phyloP scores from a whole-genome alignment of 805 yeast species.

The Dipodascopsis tothii region DNA sequence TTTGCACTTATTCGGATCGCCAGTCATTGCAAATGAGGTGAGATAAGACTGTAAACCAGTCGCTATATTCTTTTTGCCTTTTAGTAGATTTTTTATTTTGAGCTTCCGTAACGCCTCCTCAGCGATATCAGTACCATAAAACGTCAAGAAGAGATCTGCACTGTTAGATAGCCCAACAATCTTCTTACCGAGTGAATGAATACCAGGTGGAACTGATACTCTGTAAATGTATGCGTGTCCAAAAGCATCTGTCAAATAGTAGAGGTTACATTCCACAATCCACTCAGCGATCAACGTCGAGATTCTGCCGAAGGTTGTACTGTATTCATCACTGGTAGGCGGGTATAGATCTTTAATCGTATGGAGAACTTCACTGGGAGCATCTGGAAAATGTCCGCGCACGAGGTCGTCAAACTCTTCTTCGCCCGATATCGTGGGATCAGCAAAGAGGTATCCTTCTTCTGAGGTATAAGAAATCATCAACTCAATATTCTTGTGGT shows the following conservation, averaged over 20 bases:
- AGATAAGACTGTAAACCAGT: conserved; percentile 14
- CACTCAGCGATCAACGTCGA: conserved; percentile 14
- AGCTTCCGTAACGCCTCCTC: conserved; percentile 3
- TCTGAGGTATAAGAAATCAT: conserved; percentile 9
- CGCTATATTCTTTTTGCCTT: conserved; percentile 2
- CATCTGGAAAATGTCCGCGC: conserved; percentile 12
- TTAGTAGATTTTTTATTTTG: neutral
- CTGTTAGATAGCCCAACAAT: conserved; percentile 3
- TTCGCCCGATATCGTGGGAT: conserved; percentile 8
- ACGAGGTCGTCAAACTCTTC: conserved; percentile 8
- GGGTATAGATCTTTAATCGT: conserved; percentile 13
- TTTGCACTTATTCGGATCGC: conserved; percentile 15
- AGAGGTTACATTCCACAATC: conserved; percentile 14
- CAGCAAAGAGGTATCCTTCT: conserved; percentile 21
- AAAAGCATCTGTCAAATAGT: conserved; percentile 2
- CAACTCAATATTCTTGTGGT: conserved; percentile 6
- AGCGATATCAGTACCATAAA: conserved; percentile 3
- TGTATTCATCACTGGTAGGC: conserved; percentile 1
- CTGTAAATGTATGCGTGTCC: conserved; percentile 9
- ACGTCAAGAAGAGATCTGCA: conserved; percentile 15
- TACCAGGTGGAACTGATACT: conserved; percentile 17
- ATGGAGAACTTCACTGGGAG: conserved; percentile 5
- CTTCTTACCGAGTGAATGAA: conserved; percentile 6
- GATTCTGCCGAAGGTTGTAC: conserved; percentile 6
- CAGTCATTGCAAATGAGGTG: conserved; percentile 10